Conservation (phyloP, 2,329 filamentous ascomycete genomes). For the Arthrobotrys conoides region DNA sequence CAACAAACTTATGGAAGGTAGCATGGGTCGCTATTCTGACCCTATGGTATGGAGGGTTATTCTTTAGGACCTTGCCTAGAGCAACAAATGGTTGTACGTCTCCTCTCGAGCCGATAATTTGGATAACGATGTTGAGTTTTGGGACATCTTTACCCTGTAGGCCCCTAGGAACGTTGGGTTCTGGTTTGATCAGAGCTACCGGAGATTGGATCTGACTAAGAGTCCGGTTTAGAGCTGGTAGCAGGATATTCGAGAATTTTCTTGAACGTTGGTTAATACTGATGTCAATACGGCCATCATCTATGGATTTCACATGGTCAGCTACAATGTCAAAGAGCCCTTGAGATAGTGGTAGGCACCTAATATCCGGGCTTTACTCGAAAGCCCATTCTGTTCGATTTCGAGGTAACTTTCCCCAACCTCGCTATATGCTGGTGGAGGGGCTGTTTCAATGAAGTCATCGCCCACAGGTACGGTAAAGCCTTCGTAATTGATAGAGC, state of each 20-base stretch:
- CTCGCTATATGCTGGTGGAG: conserved; percentile 67
- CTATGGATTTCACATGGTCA: conserved; percentile 66
- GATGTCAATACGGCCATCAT: conserved; percentile 84
- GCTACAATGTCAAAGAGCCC: background rate
- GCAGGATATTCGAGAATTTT: conserved; percentile 77
- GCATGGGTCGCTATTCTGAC: conserved; percentile 81
- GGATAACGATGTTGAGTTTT: conserved; percentile 81
- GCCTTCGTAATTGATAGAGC: conserved; percentile 29
- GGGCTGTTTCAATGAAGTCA: conserved; percentile 64
- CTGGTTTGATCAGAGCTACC: conserved; percentile 12
- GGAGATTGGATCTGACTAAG: conserved; percentile 33
- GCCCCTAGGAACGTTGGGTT: conserved; percentile 48
- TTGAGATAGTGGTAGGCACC: conserved; percentile 44
- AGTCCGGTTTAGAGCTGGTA: conserved; percentile 71
- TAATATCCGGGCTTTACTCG: conserved; percentile 67
- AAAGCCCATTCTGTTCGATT: conserved; percentile 66
- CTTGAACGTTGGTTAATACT: conserved; percentile 80
- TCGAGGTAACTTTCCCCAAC: conserved; percentile 65
- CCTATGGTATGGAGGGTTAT: conserved; percentile 77
- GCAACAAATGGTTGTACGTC: conserved; percentile 86
- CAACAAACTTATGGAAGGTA: conserved; percentile 78
- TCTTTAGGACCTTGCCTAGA: conserved; percentile 79
- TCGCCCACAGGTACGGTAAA: conserved; percentile 7
- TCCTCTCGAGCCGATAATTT: conserved; percentile 84
- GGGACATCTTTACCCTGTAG: conserved; percentile 56